Percentiles rank a stretch among this genome's conserved stretches.
Evolutionary conservation across 345 rosid genomes (phyloP).

Genomic region (Stellera chamaejasme): DNA sequence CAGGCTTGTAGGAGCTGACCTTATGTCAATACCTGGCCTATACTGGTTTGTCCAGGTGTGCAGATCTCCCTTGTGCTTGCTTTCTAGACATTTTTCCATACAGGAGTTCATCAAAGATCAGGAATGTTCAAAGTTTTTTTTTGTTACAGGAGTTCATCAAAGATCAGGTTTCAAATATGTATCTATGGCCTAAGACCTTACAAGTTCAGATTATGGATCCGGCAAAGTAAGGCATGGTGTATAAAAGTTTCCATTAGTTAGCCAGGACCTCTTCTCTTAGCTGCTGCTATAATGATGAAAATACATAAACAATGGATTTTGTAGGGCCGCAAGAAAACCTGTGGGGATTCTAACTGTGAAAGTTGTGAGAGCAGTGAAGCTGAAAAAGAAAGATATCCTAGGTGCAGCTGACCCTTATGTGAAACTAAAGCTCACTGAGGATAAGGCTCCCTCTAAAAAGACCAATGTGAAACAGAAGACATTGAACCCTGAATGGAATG

Average conservation of each 20-base stretch:
- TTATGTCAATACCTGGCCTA: slow-evolving; percentile 89
- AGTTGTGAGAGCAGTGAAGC: slow-evolving; percentile 56
- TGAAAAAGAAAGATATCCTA: slow-evolving; percentile 75
- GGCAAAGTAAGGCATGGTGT: slow-evolving; percentile 32
- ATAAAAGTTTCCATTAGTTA: not conserved
- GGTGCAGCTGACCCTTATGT: slow-evolving; percentile 88
- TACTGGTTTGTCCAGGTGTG: slow-evolving; percentile 80
- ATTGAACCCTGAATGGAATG: slow-evolving; percentile 91
- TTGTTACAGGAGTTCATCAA: slow-evolving; percentile 63
- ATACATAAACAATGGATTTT: slow-evolving; percentile 10
- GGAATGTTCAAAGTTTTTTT: not conserved
- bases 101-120: slow-evolving; percentile 87
- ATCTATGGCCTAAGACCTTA: slow-evolving; percentile 85
- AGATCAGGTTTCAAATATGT: slow-evolving; percentile 85
- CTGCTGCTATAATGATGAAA: no score
- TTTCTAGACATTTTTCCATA: slow-evolving; percentile 2
- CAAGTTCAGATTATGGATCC: slow-evolving; percentile 63
- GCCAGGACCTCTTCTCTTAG: no score
- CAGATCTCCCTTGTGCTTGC: not conserved
- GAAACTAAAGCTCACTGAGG: slow-evolving; percentile 70
- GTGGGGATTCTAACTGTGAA: slow-evolving; percentile 74
- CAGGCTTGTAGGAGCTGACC: slow-evolving; percentile 79
- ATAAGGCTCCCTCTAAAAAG: slow-evolving; percentile 70
- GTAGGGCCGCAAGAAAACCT: slow-evolving; percentile 69
- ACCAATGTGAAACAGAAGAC: slow-evolving; percentile 76